phyloP scores from a whole-genome alignment of 805 yeast genomes.

The Saccharomycopsis oosterbeekiorum region DNA sequence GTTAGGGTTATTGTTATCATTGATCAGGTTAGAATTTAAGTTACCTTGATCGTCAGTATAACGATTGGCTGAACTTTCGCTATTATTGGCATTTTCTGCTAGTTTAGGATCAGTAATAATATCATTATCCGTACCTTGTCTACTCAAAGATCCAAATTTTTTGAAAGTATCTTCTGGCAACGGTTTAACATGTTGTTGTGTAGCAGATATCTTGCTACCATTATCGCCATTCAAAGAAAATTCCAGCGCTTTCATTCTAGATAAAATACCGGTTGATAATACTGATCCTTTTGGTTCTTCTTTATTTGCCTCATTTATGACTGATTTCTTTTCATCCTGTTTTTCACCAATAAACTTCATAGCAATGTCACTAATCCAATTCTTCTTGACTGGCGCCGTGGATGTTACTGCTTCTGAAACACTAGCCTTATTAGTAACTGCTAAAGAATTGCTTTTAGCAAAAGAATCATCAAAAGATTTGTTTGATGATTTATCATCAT shows the following conservation, averaged over 20 bases:
- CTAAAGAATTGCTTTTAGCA: not conserved
- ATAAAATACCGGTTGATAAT: constrained; percentile 21
- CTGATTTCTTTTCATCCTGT: not conserved
- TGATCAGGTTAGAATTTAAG: constrained; percentile 1
- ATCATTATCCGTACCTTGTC: not conserved
- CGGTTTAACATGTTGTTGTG: not conserved
- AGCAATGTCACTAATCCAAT: not conserved
- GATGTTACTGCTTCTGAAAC: not conserved
- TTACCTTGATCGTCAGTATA: not conserved
- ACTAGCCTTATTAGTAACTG: not conserved
- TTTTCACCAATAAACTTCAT: not conserved
- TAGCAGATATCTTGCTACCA: constrained; percentile 4
- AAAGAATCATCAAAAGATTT: not conserved
- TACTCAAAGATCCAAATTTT: constrained; percentile 7
- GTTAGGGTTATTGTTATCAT: not conserved
- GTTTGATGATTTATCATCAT: not conserved
- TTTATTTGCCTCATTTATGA: not conserved
- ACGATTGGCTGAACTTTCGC: not conserved
- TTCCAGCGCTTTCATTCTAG: constrained; percentile 26
- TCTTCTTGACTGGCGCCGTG: not conserved
- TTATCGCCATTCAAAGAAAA: constrained; percentile 18
- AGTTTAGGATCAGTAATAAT: not conserved
- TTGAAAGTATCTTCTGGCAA: constrained; percentile 1
- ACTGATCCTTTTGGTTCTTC: not conserved
- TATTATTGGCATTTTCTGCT: not conserved